Percentiles rank a stretch among this genome's conserved stretches.
Conservation (phyloP, 164 flowering plant genomes). For the Hamamelis virginiana region DNA sequence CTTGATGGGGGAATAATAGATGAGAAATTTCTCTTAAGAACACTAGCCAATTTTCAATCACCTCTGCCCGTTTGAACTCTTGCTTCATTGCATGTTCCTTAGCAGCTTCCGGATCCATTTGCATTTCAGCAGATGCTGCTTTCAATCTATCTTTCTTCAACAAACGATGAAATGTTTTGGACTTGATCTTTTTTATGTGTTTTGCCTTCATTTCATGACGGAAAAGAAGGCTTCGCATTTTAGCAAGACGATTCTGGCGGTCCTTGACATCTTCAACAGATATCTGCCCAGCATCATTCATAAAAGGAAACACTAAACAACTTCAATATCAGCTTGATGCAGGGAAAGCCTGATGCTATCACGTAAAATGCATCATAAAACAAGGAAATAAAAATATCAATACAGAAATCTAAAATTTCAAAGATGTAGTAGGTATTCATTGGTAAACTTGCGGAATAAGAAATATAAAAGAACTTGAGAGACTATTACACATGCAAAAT, state of each 20-base stretch:
- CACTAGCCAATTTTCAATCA: conserved; percentile 27
- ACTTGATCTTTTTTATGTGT: conserved; percentile 79
- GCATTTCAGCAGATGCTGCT: conserved; percentile 33
- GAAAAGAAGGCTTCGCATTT: conserved; percentile 87
- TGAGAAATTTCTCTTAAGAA: too few species aligned
- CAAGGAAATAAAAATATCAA: background rate
- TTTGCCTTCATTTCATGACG: conserved; percentile 86
- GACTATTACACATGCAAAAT: too few species aligned
- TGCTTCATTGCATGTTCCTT: conserved; percentile 78
- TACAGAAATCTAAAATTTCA: background rate
- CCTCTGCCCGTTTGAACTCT: conserved; percentile 86
- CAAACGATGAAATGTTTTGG: conserved; percentile 74
- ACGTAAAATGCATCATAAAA: background rate
- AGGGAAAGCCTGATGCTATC: background rate
- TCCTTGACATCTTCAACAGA: conserved; percentile 72
- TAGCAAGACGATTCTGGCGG: conserved; percentile 66
- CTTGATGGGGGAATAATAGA: background rate
- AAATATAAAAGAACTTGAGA: too few species aligned
- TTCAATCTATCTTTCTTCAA: conserved; percentile 70
- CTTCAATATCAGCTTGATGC: background rate
- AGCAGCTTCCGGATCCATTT: conserved; percentile 81
- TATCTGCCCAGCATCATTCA: conserved; percentile 36
- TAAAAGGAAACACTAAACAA: background rate
- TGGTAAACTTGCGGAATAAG: too few species aligned
- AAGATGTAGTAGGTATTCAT: background rate